Percentiles rank a stretch among this genome's conserved stretches.
Conservation (phyloP, 163 green algal species). For the Volvox carteri region DNA sequence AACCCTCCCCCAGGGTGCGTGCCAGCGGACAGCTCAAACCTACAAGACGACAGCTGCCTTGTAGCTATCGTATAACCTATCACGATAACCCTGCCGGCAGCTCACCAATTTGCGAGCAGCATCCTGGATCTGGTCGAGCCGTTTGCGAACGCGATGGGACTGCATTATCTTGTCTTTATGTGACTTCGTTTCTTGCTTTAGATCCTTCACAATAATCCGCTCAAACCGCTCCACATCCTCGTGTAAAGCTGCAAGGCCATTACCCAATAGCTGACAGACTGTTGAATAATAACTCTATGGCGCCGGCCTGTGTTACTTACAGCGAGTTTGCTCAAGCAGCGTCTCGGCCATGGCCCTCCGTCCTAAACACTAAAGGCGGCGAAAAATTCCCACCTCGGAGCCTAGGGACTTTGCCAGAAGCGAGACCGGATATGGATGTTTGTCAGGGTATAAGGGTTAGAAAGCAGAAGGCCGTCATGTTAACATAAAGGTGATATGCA, state of each 20-base stretch:
- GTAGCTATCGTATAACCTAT: background rate
- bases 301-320: conserved; percentile 49
- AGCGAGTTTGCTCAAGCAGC: conserved; percentile 82
- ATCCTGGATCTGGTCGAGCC: conserved; percentile 87
- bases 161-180: conserved; percentile 95
- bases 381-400: background rate
- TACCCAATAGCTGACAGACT: background rate
- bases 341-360: conserved; percentile 75
- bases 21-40: too few species aligned
- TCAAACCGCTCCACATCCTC: conserved; percentile 96
- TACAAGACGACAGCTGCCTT: background rate
- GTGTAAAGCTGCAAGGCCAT: conserved; percentile 73
- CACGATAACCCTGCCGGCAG: background rate
- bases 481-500: too few species aligned
- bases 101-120: conserved; percentile 80
- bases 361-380: background rate
- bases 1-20: too few species aligned
- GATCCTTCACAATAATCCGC: conserved; percentile 91
- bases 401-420: background rate
- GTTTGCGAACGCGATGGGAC: conserved; percentile 85
- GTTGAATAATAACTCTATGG: background rate
- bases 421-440: too few species aligned
- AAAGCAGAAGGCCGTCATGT: too few species aligned
- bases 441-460: too few species aligned
- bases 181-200: conserved; percentile 82